These are phyloP conservation scores for Chamaecrista fasciculata DNA, from an alignment of 306 rosid species.

Conservation along the genomic window DNA sequence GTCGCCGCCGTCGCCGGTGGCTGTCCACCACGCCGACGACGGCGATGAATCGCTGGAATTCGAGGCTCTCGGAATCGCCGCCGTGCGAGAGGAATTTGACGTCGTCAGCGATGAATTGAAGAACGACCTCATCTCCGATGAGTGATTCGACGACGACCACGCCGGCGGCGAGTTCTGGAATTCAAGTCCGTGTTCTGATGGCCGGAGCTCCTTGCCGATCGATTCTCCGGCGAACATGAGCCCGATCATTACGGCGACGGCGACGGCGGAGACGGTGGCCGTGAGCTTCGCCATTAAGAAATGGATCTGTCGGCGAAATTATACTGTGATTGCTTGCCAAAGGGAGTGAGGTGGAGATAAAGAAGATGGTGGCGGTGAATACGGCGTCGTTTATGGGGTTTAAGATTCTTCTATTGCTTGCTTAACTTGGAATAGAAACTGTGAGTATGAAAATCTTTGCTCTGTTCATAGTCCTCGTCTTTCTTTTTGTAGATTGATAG, in stretches of 20 bases:
- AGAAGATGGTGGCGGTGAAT: neutral
- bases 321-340: neutral
- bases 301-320: neutral
- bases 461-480: neutral
- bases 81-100: slow-evolving; percentile 30
- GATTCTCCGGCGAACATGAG: slow-evolving; percentile 31
- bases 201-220: slow-evolving; percentile 63
- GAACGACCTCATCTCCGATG: slow-evolving; percentile 61
- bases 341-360: neutral
- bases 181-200: slow-evolving; percentile 74
- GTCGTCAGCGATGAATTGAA: slow-evolving; percentile 53
- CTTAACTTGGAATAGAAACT: neutral
- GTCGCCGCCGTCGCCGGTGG: slow-evolving; percentile 3
- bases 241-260: neutral
- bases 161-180: slow-evolving; percentile 50
- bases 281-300: slow-evolving; percentile 33
- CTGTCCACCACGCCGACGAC: slow-evolving; percentile 50
- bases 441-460: neutral
- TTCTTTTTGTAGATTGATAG: accelerated
- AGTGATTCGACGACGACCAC: slow-evolving; percentile 20
- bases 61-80: slow-evolving; percentile 43
- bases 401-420: neutral
- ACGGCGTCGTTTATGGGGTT: slow-evolving; percentile 3
- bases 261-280: neutral
- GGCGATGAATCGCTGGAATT: slow-evolving; percentile 40